These are phyloP conservation scores for Curvularia lunata DNA, from an alignment of 2,329 filamentous ascomycete species.

Conservation along the genomic window DNA sequence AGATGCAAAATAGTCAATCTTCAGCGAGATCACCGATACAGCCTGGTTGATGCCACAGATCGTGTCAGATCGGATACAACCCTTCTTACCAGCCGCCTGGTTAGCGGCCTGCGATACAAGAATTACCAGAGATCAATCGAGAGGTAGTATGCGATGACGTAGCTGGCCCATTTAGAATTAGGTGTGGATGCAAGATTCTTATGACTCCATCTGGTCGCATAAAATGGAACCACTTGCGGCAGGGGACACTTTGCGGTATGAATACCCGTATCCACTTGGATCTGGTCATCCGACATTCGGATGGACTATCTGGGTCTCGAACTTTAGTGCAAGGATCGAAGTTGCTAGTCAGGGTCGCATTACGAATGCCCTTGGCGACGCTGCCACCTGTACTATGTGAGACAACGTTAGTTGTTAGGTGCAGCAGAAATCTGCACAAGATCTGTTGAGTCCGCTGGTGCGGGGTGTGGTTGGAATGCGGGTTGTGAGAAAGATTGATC, in stretches of 20 bases:
- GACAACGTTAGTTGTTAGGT: background rate
- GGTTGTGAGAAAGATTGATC: background rate
- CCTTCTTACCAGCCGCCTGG: conserved; percentile 9
- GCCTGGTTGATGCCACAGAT: background rate
- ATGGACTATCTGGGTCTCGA: background rate
- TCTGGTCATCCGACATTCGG: background rate
- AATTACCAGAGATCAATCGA: conserved; percentile 1
- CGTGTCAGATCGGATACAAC: conserved; percentile 5
- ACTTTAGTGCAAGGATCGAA: background rate
- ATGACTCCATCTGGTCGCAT: background rate
- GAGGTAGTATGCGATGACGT: background rate
- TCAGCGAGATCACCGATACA: background rate
- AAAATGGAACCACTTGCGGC: background rate
- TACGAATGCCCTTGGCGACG: background rate
- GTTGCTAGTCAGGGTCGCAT: background rate
- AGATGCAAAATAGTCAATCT: background rate
- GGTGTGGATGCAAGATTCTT: background rate
- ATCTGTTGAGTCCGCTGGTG: background rate
- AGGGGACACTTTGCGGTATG: background rate
- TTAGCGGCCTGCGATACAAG: conserved; percentile 4
- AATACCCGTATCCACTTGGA: background rate
- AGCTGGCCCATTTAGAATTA: background rate
- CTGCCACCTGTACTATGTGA: background rate
- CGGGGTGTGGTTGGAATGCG: background rate
- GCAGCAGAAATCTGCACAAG: background rate